Evolutionary conservation across 179 eudicot genomes (phyloP), one percentile per base, ranked within the genome.

Genomic region (Spinacia oleracea): DNA sequence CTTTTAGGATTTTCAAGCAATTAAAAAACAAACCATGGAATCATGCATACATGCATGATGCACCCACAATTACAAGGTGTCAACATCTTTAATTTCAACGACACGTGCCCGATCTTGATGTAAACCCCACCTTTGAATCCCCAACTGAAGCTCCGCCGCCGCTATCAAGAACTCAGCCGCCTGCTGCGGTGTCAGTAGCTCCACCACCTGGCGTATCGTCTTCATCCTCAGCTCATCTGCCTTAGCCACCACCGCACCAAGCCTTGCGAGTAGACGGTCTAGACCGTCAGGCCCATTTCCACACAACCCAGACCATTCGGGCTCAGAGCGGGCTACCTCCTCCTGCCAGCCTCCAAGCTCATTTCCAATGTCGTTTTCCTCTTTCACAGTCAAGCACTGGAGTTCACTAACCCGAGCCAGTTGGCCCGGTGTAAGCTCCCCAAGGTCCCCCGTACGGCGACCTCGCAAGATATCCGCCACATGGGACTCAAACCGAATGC

Each of bases 301-400:
- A 11, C 81, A 56, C 18, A 67, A 6, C 73, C 83, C 89, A 12
- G 89, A 64, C 90, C 93, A 86, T 73, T 80, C 68, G 75, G 80
- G 75, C 74, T 70, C 79, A 0, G 35, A 78, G 72, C 88, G 25
- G 50, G 70, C 88, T 77, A 86, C 80, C 6, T 77, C 82, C 50
- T 82, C 97, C 89, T 94, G 98, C 98, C 98, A 94, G 10, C 80
- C 84, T 1, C 91, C 86, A 15, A 91, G 77, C 83, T 86, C 86
- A 11, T 84, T 88, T 35, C 90, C 87, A 29, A 94, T 88, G 50
- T 79, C 84, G 70, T 92, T 94, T 86, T 92, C 97, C n/a, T 84
- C 85, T 12, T 74, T 81, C 1, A 92, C 94, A 0, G 98, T 92
- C 65, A 86, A 80, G 34, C 96, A 87, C 89, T 94, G 96, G 27